Percentiles rank a stretch among this genome's conserved stretches.
Conservation (phyloP, 768 basidiomycete genomes). For the Boletus vinaceobasis region DNA sequence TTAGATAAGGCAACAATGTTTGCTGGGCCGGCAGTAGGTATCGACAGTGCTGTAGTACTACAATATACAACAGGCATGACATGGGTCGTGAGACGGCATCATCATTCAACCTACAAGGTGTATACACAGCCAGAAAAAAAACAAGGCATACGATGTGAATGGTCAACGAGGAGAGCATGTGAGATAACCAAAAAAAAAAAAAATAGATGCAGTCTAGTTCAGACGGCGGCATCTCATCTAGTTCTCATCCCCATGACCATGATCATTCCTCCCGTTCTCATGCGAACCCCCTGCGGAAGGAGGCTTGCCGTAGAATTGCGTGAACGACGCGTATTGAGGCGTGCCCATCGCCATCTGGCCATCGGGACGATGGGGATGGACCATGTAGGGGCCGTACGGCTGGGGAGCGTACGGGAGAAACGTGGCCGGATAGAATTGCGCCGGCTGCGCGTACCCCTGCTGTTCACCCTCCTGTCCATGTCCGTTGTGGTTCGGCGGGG, state of each 20-base stretch:
- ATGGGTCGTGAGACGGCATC: constrained; percentile 18
- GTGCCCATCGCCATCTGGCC: constrained; percentile 34
- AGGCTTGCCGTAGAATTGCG: constrained; percentile 39
- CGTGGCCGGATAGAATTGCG: constrained; percentile 46
- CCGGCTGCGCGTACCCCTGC: constrained; percentile 37
- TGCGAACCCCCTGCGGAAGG: constrained; percentile 33
- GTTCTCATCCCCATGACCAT: constrained; percentile 31
- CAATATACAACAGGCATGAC: constrained; percentile 27
- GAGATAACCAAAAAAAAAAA: constrained; percentile 17
- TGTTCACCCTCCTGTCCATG: constrained; percentile 43
- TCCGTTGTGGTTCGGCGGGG: constrained; percentile 37
- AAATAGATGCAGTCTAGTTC: constrained; percentile 12
- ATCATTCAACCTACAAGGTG: constrained; percentile 27
- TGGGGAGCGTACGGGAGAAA: constrained; percentile 47
- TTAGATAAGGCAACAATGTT: constrained; percentile 21
- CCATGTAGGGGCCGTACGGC: constrained; percentile 49
- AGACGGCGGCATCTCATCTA: constrained; percentile 24
- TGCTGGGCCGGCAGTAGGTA: constrained; percentile 26
- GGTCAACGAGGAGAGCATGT: constrained; percentile 12
- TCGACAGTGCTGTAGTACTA: constrained; percentile 27
- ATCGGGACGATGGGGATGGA: constrained; percentile 41
- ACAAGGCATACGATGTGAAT: constrained; percentile 15
- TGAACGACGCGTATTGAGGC: constrained; percentile 39
- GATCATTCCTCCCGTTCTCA: constrained; percentile 28
- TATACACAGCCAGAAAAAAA: constrained; percentile 17